Percentiles rank a stretch among this genome's conserved stretches.
phyloP scores from a whole-genome alignment of 192 early-diverging fungal species.

The Mortierella hygrophila region DNA sequence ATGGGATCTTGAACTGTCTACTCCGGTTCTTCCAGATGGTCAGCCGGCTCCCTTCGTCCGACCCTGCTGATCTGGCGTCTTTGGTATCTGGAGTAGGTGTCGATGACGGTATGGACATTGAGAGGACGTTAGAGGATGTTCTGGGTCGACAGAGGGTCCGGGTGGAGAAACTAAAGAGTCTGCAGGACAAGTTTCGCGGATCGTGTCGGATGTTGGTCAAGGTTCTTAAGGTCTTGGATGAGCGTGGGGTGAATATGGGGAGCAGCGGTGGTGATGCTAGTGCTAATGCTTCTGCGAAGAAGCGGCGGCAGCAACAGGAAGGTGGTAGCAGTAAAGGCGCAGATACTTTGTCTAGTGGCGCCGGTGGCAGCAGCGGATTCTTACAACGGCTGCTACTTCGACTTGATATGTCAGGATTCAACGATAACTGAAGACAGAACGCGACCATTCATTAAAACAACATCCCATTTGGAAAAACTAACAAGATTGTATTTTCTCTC shows the following conservation, averaged over 20 bases:
- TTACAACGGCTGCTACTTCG: constrained; percentile 56
- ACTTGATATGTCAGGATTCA: constrained; percentile 48
- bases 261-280: not conserved
- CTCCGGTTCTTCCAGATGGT: constrained; percentile 33
- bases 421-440: not conserved
- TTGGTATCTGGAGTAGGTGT: not conserved
- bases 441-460: not conserved
- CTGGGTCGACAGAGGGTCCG: not conserved
- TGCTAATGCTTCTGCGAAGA: not conserved
- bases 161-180: constrained; percentile 18
- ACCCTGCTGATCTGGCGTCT: not conserved
- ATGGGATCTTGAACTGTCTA: constrained; percentile 50
- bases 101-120: not conserved
- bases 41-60: not conserved
- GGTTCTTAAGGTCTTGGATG: constrained; percentile 52
- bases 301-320: not conserved
- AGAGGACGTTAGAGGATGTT: not conserved
- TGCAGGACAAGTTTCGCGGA: constrained; percentile 55
- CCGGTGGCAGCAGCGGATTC: constrained; percentile 33
- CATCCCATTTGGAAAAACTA: no score
- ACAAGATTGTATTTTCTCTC: not conserved
- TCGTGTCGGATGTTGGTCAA: constrained; percentile 55
- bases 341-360: not conserved
- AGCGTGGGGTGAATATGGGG: constrained; percentile 49
- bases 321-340: no score